Base-by-base conservation (phyloP, 2,329 filamentous ascomycete genomes). In the Gnomoniopsis smithogilvyi region DNA sequence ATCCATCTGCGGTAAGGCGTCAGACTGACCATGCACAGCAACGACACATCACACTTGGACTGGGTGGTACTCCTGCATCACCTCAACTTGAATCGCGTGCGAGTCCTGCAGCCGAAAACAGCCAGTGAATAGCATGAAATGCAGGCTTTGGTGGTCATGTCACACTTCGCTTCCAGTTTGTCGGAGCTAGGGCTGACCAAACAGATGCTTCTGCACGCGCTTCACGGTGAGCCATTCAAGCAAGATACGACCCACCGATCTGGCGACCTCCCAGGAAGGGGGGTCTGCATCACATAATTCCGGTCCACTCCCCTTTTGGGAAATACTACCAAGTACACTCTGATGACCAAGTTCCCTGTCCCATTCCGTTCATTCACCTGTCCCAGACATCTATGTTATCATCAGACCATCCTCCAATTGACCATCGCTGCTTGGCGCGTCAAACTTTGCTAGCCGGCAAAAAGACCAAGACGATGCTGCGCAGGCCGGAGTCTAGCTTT, bases 161-260 rank as follows among this genome's bases (percentile, higher is more conserved):
- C 46, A 49, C 53, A 49, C 17, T 36, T 59, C 56, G 56, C 52
- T 62, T 59, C 60, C 57, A 51, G 36, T 43, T 24, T 34, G 51
- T 46, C 53, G 56, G 56, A 34, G 41, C 43, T 46, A 51, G 45
- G 46, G 56, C 60, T 56, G 60, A 36, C 58, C 60, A 60, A 55
- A 51, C 48, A 55, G 46, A 34, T 43, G 49, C 50, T 43, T 15
- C 57, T 49, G 43, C 55, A 61, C 34, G 54, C 50, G 50, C 55
- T 58, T 17, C 3, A 33, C 14, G 14, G 17, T 14, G 14, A 56
- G 24, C 43, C 48, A 47, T n/a, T 6, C 19, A 41, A 41, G 45
- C 19, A 41, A 21, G 15, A 43, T 15, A 51, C 49, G 34, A 26
- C 45, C 30, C 46, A 55, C 21, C 10, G 21, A 19, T 15, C 21